phyloP scores from a whole-genome alignment of 148 eudicot genomes.

The Rhododendron henanense region DNA sequence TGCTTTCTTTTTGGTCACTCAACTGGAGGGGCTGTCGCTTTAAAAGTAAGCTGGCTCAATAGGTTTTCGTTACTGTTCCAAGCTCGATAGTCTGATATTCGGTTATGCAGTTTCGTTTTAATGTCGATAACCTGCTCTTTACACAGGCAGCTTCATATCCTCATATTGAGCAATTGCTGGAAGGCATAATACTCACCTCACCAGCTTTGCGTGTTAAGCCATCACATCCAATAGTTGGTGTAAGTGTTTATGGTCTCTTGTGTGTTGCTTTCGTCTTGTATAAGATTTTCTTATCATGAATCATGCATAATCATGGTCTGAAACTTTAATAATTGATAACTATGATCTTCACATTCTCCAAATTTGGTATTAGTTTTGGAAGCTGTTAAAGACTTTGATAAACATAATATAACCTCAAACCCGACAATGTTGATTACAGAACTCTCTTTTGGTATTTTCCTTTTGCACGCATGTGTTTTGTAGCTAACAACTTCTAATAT shows the following conservation, averaged over 20 bases:
- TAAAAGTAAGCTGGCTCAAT: constrained; percentile 47
- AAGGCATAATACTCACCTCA: constrained; percentile 83
- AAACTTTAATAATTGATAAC: not conserved
- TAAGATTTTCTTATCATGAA: not conserved
- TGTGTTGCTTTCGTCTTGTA: not conserved
- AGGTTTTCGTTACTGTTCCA: not conserved
- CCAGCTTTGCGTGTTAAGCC: constrained; percentile 93
- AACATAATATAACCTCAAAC: constrained; percentile 1
- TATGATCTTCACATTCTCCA: not conserved
- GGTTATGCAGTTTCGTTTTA: not conserved
- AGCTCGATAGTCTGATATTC: not conserved
- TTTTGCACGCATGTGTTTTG: not conserved
- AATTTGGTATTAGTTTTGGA: not conserved
- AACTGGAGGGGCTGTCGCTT: constrained; percentile 86
- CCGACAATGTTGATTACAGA: not conserved
- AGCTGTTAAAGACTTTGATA: not conserved
- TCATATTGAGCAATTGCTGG: constrained; percentile 53
- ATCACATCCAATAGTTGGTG: constrained; percentile 85
- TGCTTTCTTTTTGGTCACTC: constrained; percentile 95
- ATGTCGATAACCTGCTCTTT: constrained; percentile 6
- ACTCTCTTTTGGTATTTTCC: not conserved
- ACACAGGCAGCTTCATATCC: constrained; percentile 53
- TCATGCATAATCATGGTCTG: not conserved
- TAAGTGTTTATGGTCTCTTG: constrained; percentile 28
- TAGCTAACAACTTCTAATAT: not conserved